Percentiles rank a stretch among this genome's conserved stretches.
Conservation (phyloP, 1,139 yeast genomes). For the Hemisphaericaspora lyxosophila region DNA sequence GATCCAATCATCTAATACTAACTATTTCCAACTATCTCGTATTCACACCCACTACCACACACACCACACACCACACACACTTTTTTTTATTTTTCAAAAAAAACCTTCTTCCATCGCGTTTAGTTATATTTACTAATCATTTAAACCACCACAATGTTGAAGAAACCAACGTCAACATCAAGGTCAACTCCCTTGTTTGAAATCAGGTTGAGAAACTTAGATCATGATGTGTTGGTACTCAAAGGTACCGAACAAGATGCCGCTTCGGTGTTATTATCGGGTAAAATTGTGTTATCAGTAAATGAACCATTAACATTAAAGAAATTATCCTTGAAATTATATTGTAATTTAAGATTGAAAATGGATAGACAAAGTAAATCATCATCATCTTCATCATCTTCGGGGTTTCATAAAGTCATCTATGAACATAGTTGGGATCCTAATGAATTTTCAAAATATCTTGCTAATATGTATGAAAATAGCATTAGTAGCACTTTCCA, state of each 20-base stretch:
- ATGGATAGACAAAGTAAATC: slow-evolving; percentile 17
- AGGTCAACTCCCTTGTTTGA: slow-evolving; percentile 53
- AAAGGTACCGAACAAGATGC: slow-evolving; percentile 82
- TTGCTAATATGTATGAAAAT: slow-evolving; percentile 33
- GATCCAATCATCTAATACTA: too few species aligned
- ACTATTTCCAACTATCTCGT: too few species aligned
- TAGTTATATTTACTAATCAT: too few species aligned
- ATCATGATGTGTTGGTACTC: slow-evolving; percentile 76
- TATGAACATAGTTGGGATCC: slow-evolving; percentile 81
- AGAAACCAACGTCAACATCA: slow-evolving; percentile 16
- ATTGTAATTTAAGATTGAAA: slow-evolving; percentile 59
- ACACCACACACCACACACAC: not conserved
- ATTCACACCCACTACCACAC: not conserved
- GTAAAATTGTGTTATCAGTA: slow-evolving; percentile 74
- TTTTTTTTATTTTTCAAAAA: too few species aligned
- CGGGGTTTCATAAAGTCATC: slow-evolving; percentile 60
- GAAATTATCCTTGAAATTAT: slow-evolving; percentile 59
- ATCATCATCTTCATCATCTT: slow-evolving; percentile 46
- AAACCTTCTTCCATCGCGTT: too few species aligned
- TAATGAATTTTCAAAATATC: slow-evolving; percentile 45
- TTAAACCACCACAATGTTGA: slow-evolving; percentile 16
- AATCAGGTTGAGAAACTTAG: slow-evolving; percentile 62
- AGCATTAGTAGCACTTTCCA: slow-evolving; percentile 11
- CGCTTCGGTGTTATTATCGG: slow-evolving; percentile 70
- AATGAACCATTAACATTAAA: slow-evolving; percentile 73